Evolutionary conservation across 495 filamentous ascomycete species (phyloP).

Genomic region (Ascobolus immersus): DNA sequence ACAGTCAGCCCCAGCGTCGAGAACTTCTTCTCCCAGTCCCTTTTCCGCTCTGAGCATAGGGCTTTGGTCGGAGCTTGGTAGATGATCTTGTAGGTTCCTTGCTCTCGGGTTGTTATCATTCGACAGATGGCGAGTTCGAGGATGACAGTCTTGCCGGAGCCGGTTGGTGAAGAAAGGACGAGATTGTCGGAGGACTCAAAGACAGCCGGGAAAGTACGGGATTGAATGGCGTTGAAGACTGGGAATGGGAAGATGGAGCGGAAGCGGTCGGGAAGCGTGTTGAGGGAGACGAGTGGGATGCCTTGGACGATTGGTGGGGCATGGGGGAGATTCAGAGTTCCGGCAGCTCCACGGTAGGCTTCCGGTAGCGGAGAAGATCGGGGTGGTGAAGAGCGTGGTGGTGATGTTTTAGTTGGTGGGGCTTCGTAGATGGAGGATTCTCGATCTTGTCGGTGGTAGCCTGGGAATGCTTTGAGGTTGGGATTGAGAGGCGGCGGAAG

Average conservation of each 20-base stretch:
- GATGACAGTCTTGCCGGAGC: conserved; percentile 78
- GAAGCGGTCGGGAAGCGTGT: conserved; percentile 52
- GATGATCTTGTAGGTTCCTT: conserved; percentile 64
- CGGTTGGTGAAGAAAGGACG: conserved; percentile 73
- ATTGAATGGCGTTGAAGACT: conserved; percentile 79
- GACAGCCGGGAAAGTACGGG: conserved; percentile 50
- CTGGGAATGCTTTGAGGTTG: no score
- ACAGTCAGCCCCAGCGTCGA: conserved; percentile 45
- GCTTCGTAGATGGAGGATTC: no score
- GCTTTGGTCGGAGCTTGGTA: conserved; percentile 92
- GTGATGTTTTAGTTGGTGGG: no score
- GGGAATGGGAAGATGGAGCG: conserved; percentile 53
- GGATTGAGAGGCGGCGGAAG: no score
- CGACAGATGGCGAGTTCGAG: conserved; percentile 82
- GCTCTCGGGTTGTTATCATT: conserved; percentile 33
- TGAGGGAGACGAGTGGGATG: conserved; percentile 45
- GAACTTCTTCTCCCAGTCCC: conserved; percentile 75
- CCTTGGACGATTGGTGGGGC: conserved; percentile 32
- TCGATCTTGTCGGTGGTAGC: no score
- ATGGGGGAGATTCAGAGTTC: conserved; percentile 13
- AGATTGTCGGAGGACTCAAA: conserved; percentile 60
- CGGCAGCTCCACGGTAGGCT: no score
- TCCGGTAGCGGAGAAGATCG: no score
- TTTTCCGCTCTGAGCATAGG: conserved; percentile 46
- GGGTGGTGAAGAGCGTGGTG: no score